phyloP scores from a whole-genome alignment of 345 rosid species.

The Eucalyptus regnans region DNA sequence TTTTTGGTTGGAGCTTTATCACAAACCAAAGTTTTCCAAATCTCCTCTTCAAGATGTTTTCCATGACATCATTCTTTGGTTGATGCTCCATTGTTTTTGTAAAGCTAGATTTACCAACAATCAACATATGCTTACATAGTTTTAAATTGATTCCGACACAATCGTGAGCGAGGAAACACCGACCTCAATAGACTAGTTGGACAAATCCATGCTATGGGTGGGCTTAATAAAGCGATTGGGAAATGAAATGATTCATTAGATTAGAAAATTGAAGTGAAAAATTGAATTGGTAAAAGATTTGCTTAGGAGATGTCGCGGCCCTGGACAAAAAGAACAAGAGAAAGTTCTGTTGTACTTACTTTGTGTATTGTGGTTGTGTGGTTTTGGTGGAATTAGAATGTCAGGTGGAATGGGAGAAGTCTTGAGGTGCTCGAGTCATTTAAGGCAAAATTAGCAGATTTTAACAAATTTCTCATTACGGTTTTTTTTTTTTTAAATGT shows the following conservation, averaged over 20 bases:
- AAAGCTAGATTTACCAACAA: neutral
- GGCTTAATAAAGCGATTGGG: neutral
- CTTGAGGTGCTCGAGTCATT: neutral
- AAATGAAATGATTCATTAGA: no score
- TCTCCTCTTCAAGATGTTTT: neutral
- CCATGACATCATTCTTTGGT: no score
- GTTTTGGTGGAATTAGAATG: neutral
- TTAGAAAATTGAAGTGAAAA: no score
- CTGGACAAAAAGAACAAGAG: no score
- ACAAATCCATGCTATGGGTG: neutral
- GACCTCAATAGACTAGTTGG: neutral
- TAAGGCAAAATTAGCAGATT: neutral
- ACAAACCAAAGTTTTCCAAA: neutral
- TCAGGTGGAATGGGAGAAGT: neutral
- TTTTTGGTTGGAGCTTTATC: neutral
- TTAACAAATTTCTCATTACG: neutral
- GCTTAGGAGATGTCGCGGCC: no score
- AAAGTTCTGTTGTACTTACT: no score
- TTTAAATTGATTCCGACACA: fast-evolving
- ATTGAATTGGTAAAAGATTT: no score
- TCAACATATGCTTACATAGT: no score
- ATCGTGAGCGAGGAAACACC: neutral
- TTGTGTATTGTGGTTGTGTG: neutral
- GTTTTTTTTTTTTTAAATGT: no score
- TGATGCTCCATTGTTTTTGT: neutral